Evolutionary conservation across 23 red algal species (phyloP).

Genomic region (Gracilaria domingensis): DNA sequence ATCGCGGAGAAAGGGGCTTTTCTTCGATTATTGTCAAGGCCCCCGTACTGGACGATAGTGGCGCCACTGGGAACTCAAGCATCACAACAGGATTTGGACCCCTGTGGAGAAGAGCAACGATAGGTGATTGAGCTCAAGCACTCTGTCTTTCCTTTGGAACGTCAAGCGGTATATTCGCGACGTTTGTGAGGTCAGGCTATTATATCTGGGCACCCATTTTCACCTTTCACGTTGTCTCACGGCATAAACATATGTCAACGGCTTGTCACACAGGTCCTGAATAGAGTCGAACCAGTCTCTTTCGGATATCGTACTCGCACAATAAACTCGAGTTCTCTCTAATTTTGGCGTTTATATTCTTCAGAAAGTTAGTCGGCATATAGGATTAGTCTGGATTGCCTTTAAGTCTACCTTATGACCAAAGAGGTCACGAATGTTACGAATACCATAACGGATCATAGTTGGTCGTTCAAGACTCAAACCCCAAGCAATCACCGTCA

Average conservation of each 20-base stretch:
- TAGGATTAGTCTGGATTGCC: conserved; percentile 89
- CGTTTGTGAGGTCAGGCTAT: no score
- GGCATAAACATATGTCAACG: not conserved
- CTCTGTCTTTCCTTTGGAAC: no score
- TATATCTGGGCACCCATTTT: no score
- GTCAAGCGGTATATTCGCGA: no score
- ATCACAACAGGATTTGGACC: no score
- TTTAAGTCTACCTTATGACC: conserved; percentile 94
- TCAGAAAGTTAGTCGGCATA: conserved; percentile 92
- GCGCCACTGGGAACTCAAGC: no score
- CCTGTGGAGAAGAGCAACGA: no score
- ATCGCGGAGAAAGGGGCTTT: no score
- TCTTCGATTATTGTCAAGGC: no score
- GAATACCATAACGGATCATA: conserved; percentile 96
- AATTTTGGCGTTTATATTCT: not conserved
- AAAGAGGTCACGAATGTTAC: conserved; percentile 98
- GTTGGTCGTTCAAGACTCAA: conserved; percentile 95
- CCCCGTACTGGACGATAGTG: no score
- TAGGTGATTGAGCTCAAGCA: no score
- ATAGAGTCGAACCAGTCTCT: not conserved
- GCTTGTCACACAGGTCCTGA: not conserved
- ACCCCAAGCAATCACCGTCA: conserved; percentile 98
- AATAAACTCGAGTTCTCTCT: not conserved
- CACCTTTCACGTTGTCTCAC: no score
- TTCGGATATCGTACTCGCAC: not conserved